Base-by-base conservation (phyloP, 2,329 filamentous ascomycete species). In the Gaeumannomyces sp. region DNA sequence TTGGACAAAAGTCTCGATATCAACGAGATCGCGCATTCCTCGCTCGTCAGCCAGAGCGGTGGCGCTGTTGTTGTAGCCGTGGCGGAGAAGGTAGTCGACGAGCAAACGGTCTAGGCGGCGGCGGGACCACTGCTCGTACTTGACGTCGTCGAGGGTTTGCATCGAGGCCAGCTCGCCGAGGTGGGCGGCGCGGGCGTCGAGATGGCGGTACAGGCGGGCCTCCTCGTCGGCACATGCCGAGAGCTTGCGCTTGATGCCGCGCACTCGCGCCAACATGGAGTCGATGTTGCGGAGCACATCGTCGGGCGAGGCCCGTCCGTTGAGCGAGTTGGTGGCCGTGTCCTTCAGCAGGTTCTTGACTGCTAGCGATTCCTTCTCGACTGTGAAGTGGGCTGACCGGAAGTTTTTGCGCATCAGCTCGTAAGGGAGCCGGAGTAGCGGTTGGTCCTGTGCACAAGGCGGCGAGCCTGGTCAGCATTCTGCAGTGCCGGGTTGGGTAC, bases 321-420 rank as follows among this genome's bases (percentile, higher is more conserved):
- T 85, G 62, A 90, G 80, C 61, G 90, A 88, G 66, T 86, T 83
- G 70, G 88, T 89, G 59, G 89, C 87, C 2, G 85, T 84, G 60
- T 88, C 85, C 69, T 84, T 84, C 66, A 89, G 81, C 14, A 82
- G 77, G 28, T 85, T 83, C 71, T 86, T 87, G 68, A 92, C 78
- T 61, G 81, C 81, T 25, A 83, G 81, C 67, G 85, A 86, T 70
- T 91, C 87, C 73, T 88, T 89, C 73, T 94, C 91, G 74, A 93
- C 85, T 68, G 86, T 81, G 72, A 89, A 88, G 74, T 93, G 91
- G 59, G 90, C 90, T 4, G 89, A 87, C 72, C 96, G 95, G 79
- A 98, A 96, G 79, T 96, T 98, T 76, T 95, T 94, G 65, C 93
- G 90, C 28, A 96, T 88, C 65, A 97, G 89, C 75, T 98, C 95